These are phyloP conservation scores for Botrytis elliptica DNA, from an alignment of 2,329 filamentous ascomycete genomes.

Conservation along the genomic window DNA sequence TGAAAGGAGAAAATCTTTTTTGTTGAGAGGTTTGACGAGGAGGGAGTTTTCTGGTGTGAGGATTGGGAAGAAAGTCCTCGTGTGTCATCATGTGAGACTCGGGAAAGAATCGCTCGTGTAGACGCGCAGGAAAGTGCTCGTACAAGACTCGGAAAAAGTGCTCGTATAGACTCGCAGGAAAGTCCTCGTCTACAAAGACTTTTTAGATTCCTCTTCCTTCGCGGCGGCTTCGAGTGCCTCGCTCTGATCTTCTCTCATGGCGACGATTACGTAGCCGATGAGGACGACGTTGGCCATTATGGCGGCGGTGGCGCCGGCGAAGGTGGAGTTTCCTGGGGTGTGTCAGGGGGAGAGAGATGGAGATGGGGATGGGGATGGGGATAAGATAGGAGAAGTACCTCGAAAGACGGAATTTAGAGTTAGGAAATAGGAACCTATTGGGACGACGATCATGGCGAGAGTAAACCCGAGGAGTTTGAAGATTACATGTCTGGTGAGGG, in stretches of 20 bases:
- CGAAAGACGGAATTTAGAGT: conserved; percentile 74
- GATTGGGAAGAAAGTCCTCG: background rate
- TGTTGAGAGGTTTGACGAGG: background rate
- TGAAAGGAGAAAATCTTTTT: background rate
- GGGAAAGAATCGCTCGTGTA: no score
- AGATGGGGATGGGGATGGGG: background rate
- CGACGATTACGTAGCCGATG: conserved; percentile 85
- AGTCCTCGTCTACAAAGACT: conserved; percentile 7
- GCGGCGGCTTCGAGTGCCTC: conserved; percentile 43
- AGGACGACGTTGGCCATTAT: conserved; percentile 89
- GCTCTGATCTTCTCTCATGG: conserved; percentile 78
- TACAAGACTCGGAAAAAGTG: no score
- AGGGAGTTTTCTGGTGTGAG: background rate
- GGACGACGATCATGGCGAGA: conserved; percentile 82
- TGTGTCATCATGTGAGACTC: background rate
- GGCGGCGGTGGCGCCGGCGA: conserved; percentile 80
- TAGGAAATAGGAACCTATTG: conserved; percentile 85
- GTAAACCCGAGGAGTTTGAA: conserved; percentile 88
- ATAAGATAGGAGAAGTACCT: conserved; percentile 51
- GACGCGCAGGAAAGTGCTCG: background rate
- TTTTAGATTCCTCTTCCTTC: conserved; percentile 39
- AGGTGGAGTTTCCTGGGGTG: conserved; percentile 76
- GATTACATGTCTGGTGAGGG: conserved; percentile 69
- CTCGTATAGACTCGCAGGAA: no score
- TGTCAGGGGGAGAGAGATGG: background rate